Evolutionary conservation across 2,329 filamentous ascomycete genomes (phyloP).

Genomic region (Teratosphaeria epicoccoides): DNA sequence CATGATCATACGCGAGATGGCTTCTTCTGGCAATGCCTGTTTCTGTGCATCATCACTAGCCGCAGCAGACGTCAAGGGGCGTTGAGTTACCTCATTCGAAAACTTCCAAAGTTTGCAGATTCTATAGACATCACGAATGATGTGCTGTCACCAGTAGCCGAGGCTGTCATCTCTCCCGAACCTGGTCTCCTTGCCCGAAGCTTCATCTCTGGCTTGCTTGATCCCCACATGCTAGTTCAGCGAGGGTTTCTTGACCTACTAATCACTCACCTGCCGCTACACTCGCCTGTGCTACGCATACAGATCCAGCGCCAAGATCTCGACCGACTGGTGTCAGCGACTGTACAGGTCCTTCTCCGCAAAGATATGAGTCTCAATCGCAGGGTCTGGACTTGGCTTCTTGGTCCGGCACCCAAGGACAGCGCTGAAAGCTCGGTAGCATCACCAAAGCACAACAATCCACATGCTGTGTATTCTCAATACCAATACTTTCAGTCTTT

Average conservation of each 20-base stretch:
- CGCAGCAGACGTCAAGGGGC: slow-evolving; percentile 74
- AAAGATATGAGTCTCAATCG: slow-evolving; percentile 96
- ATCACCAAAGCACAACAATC: not conserved
- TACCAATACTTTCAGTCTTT: slow-evolving; percentile 70
- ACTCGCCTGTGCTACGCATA: slow-evolving; percentile 68
- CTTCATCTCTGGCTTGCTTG: slow-evolving; percentile 79
- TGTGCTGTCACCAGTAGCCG: slow-evolving; percentile 40
- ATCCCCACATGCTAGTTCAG: slow-evolving; percentile 84
- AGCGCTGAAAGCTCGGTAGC: slow-evolving; percentile 21
- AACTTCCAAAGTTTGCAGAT: slow-evolving; percentile 59
- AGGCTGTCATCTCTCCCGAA: slow-evolving; percentile 75
- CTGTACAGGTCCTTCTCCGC: slow-evolving; percentile 74
- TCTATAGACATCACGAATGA: not conserved
- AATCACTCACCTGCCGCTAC: slow-evolving; percentile 78
- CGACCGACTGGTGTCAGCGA: slow-evolving; percentile 69
- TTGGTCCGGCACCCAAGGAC: slow-evolving; percentile 59
- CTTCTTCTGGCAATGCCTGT: slow-evolving; percentile 98
- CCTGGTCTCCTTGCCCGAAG: slow-evolving; percentile 82
- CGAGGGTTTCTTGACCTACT: slow-evolving; percentile 87
- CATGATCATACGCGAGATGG: slow-evolving; percentile 43
- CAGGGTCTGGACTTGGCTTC: slow-evolving; percentile 89
- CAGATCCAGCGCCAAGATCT: slow-evolving; percentile 65
- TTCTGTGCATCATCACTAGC: slow-evolving; percentile 84
- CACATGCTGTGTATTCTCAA: slow-evolving; percentile 21
- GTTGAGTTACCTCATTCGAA: slow-evolving; percentile 71